Percentiles rank a stretch among this genome's conserved stretches.
These are phyloP conservation scores for Harringtonia aguacate DNA, from an alignment of 2,329 filamentous ascomycete genomes.

Conservation along the genomic window DNA sequence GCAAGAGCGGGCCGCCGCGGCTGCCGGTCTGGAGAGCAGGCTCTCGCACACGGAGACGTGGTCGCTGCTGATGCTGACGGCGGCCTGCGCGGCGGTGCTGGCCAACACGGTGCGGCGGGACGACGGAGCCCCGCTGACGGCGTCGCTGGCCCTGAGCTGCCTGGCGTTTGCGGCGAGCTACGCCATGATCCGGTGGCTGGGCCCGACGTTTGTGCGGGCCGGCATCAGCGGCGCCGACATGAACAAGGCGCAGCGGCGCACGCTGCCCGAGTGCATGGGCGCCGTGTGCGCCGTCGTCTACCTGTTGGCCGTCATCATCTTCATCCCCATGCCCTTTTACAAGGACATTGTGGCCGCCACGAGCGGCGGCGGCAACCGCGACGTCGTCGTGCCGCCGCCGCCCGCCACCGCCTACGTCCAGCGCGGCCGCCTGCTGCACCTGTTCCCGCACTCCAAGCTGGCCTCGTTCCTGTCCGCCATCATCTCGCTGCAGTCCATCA, in stretches of 20 bases:
- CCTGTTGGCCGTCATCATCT: constrained; percentile 76
- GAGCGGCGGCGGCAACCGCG: constrained; percentile 83
- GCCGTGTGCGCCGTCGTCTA: constrained; percentile 89
- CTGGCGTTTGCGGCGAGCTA: constrained; percentile 75
- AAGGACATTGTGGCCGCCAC: constrained; percentile 95
- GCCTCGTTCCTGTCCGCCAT: constrained; percentile 92
- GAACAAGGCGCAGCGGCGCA: constrained; percentile 56
- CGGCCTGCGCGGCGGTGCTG: constrained; percentile 62
- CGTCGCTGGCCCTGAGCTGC: constrained; percentile 76
- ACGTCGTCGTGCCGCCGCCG: constrained; percentile 61
- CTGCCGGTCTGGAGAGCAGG: constrained; percentile 7
- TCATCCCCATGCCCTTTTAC: constrained; percentile 96
- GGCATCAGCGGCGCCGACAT: constrained; percentile 86
- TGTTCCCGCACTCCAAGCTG: constrained; percentile 92
- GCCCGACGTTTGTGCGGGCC: constrained; percentile 75
- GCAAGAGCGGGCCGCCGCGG: not conserved
- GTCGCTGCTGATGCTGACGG: constrained; percentile 49
- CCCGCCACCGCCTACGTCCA: constrained; percentile 65
- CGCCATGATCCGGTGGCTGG: constrained; percentile 86
- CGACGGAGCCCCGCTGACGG: constrained; percentile 81
- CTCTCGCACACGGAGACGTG: constrained; percentile 45
- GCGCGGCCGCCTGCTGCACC: constrained; percentile 75
- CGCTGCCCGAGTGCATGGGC: constrained; percentile 94
- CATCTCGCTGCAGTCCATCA: constrained; percentile 81
- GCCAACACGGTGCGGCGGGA: constrained; percentile 73